Percentiles rank a stretch among this genome's conserved stretches.
Evolutionary conservation across 371 early-diverging fungal genomes (phyloP).

Genomic region (Basidiobolus meristosporus): DNA sequence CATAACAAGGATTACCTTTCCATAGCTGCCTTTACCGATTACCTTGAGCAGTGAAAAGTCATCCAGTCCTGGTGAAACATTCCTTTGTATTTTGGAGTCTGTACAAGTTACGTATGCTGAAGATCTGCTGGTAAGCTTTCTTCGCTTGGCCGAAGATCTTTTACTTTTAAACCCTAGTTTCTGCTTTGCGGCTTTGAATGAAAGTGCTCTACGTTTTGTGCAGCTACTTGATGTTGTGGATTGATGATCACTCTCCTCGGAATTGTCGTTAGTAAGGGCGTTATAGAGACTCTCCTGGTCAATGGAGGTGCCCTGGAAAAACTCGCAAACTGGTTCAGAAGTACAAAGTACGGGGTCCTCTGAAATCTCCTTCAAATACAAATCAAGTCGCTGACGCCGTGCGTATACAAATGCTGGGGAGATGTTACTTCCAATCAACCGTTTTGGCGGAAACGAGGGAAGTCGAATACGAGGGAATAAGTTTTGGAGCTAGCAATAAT

Average conservation of each 20-base stretch:
- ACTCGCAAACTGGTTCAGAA: not conserved
- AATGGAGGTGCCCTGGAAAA: not conserved
- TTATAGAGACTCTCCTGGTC: not conserved
- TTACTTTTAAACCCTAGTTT: not conserved
- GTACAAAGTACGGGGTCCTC: not conserved
- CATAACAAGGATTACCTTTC: no score
- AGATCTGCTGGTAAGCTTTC: not conserved
- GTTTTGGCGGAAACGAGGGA: not conserved
- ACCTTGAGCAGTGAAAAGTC: conserved; percentile 56
- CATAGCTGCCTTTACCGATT: conserved; percentile 64
- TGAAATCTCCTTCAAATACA: not conserved
- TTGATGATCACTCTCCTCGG: no score
- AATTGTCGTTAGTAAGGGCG: no score
- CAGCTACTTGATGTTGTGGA: not conserved
- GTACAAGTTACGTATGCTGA: not conserved
- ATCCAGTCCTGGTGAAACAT: conserved; percentile 10
- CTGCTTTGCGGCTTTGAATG: not conserved
- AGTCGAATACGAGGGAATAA: not conserved
- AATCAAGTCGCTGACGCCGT: not conserved
- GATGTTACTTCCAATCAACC: not conserved
- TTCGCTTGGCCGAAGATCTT: not conserved
- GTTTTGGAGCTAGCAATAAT: not conserved
- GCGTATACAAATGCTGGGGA: not conserved
- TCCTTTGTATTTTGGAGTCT: not conserved
- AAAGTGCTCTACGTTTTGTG: not conserved